These are phyloP conservation scores for Cyclotella atomus DNA, from an alignment of 108 stramenopile species.

Conservation along the genomic window DNA sequence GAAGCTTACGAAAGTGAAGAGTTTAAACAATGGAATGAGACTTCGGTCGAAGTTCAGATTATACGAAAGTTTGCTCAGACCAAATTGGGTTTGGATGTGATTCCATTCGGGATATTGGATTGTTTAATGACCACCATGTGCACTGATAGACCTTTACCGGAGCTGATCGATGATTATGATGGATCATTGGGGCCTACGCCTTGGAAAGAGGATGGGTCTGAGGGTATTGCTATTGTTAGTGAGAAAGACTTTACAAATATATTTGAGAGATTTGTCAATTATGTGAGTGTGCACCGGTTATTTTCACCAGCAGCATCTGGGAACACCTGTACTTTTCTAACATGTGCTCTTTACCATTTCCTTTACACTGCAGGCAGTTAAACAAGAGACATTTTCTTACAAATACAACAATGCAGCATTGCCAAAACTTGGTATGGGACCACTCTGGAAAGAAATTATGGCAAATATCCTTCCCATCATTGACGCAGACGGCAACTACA, in stretches of 20 bases:
- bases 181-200: slow-evolving; percentile 29
- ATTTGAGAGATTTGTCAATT: slow-evolving; percentile 50
- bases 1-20: slow-evolving; percentile 55
- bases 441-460: slow-evolving; percentile 72
- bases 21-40: slow-evolving; percentile 48
- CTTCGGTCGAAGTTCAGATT: slow-evolving; percentile 39
- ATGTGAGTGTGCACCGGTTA: slow-evolving; percentile 11
- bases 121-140: slow-evolving; percentile 91
- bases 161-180: slow-evolving; percentile 67
- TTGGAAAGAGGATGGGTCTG: slow-evolving; percentile 6
- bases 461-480: slow-evolving; percentile 57
- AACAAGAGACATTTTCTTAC: slow-evolving; percentile 36
- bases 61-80: slow-evolving; percentile 25
- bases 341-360: neutral
- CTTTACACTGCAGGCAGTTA: slow-evolving; percentile 14
- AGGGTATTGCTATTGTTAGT: neutral
- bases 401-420: slow-evolving; percentile 61
- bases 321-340: too few relatives aligned
- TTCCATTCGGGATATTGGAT: slow-evolving; percentile 57
- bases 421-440: slow-evolving; percentile 75
- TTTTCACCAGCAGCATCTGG: too few relatives aligned
- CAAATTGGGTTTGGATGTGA: slow-evolving; percentile 29
- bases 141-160: slow-evolving; percentile 76
- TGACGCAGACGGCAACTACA: slow-evolving; percentile 16
- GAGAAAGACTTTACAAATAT: slow-evolving; percentile 33